phyloP scores from a whole-genome alignment of 192 early-diverging fungal species.

The Borealophlyctis nickersoniae region DNA sequence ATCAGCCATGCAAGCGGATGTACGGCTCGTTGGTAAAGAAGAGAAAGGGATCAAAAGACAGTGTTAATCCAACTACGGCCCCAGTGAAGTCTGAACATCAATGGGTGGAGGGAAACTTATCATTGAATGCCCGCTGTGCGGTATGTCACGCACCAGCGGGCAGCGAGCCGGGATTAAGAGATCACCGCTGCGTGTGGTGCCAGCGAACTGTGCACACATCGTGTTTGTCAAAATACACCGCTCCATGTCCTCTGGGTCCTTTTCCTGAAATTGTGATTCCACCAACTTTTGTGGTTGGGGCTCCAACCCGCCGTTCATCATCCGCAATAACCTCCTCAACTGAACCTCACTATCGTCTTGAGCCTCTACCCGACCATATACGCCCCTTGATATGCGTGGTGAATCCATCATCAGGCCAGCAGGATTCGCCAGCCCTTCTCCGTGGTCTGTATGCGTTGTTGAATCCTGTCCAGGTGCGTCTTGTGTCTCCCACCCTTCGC shows the following conservation, averaged over 20 bases:
- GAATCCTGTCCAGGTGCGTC: conserved; percentile 38
- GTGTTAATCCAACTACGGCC: too few species aligned
- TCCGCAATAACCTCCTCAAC: too few species aligned
- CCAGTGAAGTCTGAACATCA: conserved; percentile 20
- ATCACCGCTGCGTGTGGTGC: conserved; percentile 28
- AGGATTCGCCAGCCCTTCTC: conserved; percentile 34
- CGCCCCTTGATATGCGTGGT: conserved; percentile 34
- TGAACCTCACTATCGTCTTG: too few species aligned
- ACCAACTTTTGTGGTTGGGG: conserved; percentile 15
- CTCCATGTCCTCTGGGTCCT: conserved; percentile 16
- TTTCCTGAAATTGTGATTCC: conserved; percentile 21
- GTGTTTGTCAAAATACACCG: conserved; percentile 21
- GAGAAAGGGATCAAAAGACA: too few species aligned
- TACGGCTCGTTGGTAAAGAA: too few species aligned
- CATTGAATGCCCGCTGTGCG: conserved; percentile 16
- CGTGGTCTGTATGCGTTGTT: conserved; percentile 30
- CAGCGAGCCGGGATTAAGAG: conserved; percentile 24
- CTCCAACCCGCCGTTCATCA: too few species aligned
- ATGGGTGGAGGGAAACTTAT: conserved; percentile 30
- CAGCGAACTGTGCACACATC: conserved; percentile 21
- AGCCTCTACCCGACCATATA: too few species aligned
- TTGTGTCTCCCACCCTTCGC: background rate
- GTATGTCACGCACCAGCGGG: conserved; percentile 22
- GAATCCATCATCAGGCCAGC: conserved; percentile 43
- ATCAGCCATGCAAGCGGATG: conserved; percentile 22